Base-by-base conservation (phyloP, 2,329 filamentous ascomycete species). In the Diaporthe ilicicola region DNA sequence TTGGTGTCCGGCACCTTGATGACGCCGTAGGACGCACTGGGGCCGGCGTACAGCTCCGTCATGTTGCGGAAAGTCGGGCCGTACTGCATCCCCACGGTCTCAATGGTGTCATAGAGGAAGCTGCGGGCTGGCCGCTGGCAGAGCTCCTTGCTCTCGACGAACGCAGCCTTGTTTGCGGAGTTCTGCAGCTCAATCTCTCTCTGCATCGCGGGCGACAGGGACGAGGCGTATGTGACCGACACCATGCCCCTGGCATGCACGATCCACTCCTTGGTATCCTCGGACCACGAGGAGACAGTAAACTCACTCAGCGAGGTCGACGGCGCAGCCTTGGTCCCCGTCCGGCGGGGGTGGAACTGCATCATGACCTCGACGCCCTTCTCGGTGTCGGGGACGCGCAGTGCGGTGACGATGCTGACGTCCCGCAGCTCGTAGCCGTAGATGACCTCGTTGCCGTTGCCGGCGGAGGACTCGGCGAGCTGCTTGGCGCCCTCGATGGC, bases 371-470 rank as follows among this genome's bases (percentile, higher is more conserved):
- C 74, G 2, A 75, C 67, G 8, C 72, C 73, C 51, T 74, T 71
- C 13, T 75, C 73, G 10, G 68, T 73, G 29, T 74, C 72, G 3
- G 74, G 73, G 1, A 76, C 72, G 6, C 66, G 70, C 27, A 76
- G 64, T 17, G 72, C 73, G 5, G 71, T 70, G 46, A 70, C 74
- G 17, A 76, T 75, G n/a, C 61, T 56, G 6, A 76, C 69, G 37
- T 76, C 74, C 19, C 72, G 75, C 15, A 76, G 67, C 34, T 75
- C 65, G 46, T 73, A 76, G 42, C 75, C 74, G 19, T 72, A 46
- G 4, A 76, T 70, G 17, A 19, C 5, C 10, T 69, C 54, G 8
- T 50, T 27, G 2, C 12, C 42, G 44, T 27, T 51, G 53, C 2
- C 24, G 1, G n/a, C n/a, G n/a, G n/a, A n/a, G n/a, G 62, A 53